Base-by-base conservation (phyloP, 306 rosid species). In the Abrus precatorius region DNA sequence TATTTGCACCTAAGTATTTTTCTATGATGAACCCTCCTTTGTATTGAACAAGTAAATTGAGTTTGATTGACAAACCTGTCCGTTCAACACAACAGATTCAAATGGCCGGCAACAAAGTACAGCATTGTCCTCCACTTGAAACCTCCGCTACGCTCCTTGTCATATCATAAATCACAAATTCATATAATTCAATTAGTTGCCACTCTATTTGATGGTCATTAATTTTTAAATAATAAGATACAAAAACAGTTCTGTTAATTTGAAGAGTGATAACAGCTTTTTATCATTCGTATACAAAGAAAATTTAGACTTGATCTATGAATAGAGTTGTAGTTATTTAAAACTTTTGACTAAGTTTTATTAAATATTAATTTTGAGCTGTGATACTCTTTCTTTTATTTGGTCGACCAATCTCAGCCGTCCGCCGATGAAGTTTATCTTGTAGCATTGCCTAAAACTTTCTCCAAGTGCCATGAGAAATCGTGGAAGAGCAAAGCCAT, bases 31-130 rank as follows among this genome's bases (percentile, higher is more conserved):
- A 36, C 40, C 44, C 36, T 34, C 0, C 6, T 33, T 62, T 0
- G 6, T 6, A 36, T 12, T 5, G 47, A 62, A 10, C 4, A 34
- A 62, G 45, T 28, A 33, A 62, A 34, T 62, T 62, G 10, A 36
- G 13, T 45, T 59, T 59, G 65, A 59, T 7, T 7, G 41, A 32
- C 62, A 3, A 28, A 56, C 1, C 28, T 1, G 68, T n/a, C 6
- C 48, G 10, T 62, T 64, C 7, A 63, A 3, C 14, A 14, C 49
- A n/a, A 48, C 20, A 20, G 67, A 38, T 27, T 49, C 12, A 73
- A 72, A 52, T 73, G 84, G 84, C 80, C 80, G 86, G 84, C 86
- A 66, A 29, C 76, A n/a, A 73, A 7, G 8, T 5, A 56, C 5
- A 56, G 8, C 44, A 67, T 5, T 44, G 20, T 57, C 55, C 36